Conservation (phyloP, 306 rosid genomes). For the Vigna trinervia region DNA sequence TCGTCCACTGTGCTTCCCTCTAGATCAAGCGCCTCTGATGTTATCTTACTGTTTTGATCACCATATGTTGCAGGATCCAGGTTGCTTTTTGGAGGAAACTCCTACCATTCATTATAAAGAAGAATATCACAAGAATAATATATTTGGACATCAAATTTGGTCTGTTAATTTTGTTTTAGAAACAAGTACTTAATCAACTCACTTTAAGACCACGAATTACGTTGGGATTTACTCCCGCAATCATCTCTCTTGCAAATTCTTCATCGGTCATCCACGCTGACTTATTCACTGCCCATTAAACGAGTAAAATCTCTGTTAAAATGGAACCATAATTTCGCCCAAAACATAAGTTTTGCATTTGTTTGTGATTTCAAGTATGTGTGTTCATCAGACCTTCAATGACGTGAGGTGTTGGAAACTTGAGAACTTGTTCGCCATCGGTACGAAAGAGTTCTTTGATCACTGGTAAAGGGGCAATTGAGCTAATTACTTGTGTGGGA, state of each 20-base stretch:
- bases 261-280: slow-evolving; percentile 88
- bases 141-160: not conserved
- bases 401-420: slow-evolving; percentile 69
- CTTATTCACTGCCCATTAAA: slow-evolving; percentile 54
- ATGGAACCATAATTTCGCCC: not conserved
- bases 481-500: slow-evolving; percentile 53
- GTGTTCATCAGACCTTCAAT: slow-evolving; percentile 53
- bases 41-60: slow-evolving; percentile 76
- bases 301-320: slow-evolving; percentile 3
- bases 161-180: not conserved
- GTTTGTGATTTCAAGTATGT: not conserved
- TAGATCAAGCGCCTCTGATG: slow-evolving; percentile 51
- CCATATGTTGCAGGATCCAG: slow-evolving; percentile 63
- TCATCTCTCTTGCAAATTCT: slow-evolving; percentile 90
- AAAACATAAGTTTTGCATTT: not conserved
- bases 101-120: slow-evolving; percentile 52
- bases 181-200: slow-evolving; percentile 36
- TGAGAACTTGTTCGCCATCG: slow-evolving; percentile 69
- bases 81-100: slow-evolving; percentile 80
- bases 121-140: not conserved
- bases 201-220: slow-evolving; percentile 68
- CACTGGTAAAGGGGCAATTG: slow-evolving; percentile 57
- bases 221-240: slow-evolving; percentile 86
- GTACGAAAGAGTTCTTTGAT: slow-evolving; percentile 72
- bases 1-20: slow-evolving; percentile 64